phyloP scores from a whole-genome alignment of 768 basidiomycete species.

The Leucocoprinus sp. region DNA sequence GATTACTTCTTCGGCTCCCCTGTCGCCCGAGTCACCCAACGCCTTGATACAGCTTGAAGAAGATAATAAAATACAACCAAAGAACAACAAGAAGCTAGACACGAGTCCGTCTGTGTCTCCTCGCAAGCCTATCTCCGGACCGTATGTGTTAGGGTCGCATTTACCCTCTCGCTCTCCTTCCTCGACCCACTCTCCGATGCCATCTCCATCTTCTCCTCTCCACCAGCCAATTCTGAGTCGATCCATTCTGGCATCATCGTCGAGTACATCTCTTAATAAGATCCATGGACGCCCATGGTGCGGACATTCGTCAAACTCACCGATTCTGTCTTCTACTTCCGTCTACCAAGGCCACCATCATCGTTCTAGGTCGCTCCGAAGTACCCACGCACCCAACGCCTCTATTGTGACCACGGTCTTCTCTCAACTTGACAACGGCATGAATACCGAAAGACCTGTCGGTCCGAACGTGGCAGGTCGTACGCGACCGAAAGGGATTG shows the following conservation, averaged over 20 bases:
- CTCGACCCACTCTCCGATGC: conserved; percentile 10
- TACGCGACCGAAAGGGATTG: conserved; percentile 8
- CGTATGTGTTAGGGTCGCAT: conserved; percentile 35
- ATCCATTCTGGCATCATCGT: conserved; percentile 7
- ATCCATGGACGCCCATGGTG: neutral
- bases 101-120: conserved; percentile 13
- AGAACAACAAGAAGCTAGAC: conserved; percentile 10
- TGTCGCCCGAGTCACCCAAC: conserved; percentile 3
- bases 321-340: neutral
- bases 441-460: neutral
- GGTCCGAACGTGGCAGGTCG: conserved; percentile 6
- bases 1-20: neutral
- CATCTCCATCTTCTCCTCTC: conserved; percentile 10
- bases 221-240: conserved; percentile 3
- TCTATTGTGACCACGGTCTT: neutral
- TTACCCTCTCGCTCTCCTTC: conserved; percentile 14
- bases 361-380: neutral
- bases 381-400: neutral
- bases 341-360: neutral
- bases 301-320: neutral
- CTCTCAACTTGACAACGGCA: neutral
- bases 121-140: conserved; percentile 35
- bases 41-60: neutral
- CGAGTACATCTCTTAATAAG: conserved; percentile 10
- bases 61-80: conserved; percentile 10